Base-by-base conservation (phyloP, 2,329 filamentous ascomycete species). In the Paraphoma sp. region DNA sequence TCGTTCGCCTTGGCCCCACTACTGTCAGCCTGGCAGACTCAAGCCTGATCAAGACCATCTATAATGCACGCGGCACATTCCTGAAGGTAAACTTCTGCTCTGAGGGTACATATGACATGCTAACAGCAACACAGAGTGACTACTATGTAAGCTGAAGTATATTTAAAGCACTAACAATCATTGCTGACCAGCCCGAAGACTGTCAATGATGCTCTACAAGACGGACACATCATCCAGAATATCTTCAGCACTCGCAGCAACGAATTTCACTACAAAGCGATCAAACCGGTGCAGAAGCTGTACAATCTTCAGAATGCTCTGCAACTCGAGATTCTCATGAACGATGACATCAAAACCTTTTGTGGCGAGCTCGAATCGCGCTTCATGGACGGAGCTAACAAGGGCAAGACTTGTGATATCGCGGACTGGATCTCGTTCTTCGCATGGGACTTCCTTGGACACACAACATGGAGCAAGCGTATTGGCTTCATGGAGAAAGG, bases 401-500 rank as follows among this genome's bases (percentile, higher is more conserved):
- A 57, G 23, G 65, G 63, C 29, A 68, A 68, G 49, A 65, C 69
- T 2, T 72, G 68, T 59, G 70, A 73, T 53, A 70, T 74, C 28
- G 63, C 67, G 3, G 67, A 73, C 31, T 74, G 70, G 72, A 68
- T 75, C 31, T 71, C 64, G 6, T 75, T 60, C 50, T 72, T 73
- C 52, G 59, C 68, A 23, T 69, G 63, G 60, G 63, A 67, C 43
- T 65, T 80, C 6, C 62, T 81, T 0, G 75, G 76, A 1, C 73
- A 80, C 42, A 64, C 81, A 50, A 78, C 75, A 0, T 80, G 79
- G 58, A 71, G 73, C 16, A 73, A 76, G 57, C 72, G 71, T n/a
- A 69, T 80, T 7, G 79, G 79, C 0, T 81, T 81, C 60, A 69
- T 81, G 46, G 73, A 80, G 51, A 59, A 72, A 45, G 78, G 75